Percentiles rank a stretch among this genome's conserved stretches.
These are phyloP conservation scores for Friedmanniomyces simplex DNA, from an alignment of 495 filamentous ascomycete genomes.

Conservation along the genomic window DNA sequence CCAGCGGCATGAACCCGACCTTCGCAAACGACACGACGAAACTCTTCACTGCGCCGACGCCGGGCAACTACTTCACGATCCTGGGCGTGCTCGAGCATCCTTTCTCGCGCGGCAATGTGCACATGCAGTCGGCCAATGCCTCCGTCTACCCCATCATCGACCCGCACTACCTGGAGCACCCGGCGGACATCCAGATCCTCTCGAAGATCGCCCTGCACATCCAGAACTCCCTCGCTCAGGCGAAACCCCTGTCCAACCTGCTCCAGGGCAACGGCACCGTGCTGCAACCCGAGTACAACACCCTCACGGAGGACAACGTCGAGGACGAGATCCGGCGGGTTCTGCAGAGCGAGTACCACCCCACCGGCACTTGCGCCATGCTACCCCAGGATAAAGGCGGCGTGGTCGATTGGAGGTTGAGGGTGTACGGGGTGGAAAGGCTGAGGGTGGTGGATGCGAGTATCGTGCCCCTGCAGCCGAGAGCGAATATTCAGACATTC, in stretches of 20 bases:
- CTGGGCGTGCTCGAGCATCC: constrained; percentile 10
- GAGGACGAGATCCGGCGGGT: background rate
- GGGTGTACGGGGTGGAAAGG: constrained; percentile 40
- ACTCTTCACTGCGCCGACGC: constrained; percentile 1
- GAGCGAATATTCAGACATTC: constrained; percentile 41
- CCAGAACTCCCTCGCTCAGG: constrained; percentile 4
- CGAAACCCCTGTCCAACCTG: constrained; percentile 6
- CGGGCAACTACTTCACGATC: constrained; percentile 15
- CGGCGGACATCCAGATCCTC: constrained; percentile 10
- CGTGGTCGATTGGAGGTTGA: constrained; percentile 39
- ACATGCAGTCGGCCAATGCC: constrained; percentile 10
- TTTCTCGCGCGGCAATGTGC: constrained; percentile 17
- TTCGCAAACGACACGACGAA: constrained; percentile 7
- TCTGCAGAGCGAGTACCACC: constrained; percentile 12
- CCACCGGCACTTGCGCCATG: constrained; percentile 29
- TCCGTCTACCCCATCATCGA: constrained; percentile 6
- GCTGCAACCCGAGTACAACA: background rate
- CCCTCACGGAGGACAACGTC: background rate
- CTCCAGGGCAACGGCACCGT: constrained; percentile 8
- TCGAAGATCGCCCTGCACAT: constrained; percentile 12
- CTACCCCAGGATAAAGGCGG: constrained; percentile 37
- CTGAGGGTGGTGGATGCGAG: constrained; percentile 46
- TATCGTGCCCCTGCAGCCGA: constrained; percentile 46
- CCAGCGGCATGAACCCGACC: constrained; percentile 1
- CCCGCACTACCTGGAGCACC: constrained; percentile 10